These are phyloP conservation scores for Tilletia setariae DNA, from an alignment of 1,284 basidiomycete genomes.

Conservation along the genomic window DNA sequence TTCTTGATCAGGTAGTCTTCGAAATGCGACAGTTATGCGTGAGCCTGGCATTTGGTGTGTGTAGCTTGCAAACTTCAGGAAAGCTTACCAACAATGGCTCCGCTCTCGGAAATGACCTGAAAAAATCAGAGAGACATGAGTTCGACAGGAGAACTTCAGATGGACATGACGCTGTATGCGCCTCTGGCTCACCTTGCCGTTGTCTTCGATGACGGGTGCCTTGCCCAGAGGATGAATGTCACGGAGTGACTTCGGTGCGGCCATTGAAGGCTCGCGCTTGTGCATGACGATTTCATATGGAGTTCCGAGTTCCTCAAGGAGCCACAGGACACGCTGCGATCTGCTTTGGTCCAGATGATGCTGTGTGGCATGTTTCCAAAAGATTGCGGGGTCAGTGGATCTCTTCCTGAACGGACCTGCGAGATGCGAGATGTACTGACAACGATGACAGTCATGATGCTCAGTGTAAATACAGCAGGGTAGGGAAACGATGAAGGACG, in stretches of 20 bases:
- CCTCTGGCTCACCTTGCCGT: conserved; percentile 23
- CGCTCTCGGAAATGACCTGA: conserved; percentile 47
- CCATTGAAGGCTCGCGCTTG: conserved; percentile 34
- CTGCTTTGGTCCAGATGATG: conserved; percentile 52
- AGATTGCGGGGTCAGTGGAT: not conserved
- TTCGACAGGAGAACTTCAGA: not conserved
- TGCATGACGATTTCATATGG: conserved; percentile 50
- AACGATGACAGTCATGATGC: no score
- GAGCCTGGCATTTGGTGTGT: no score
- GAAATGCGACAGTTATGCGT: not conserved
- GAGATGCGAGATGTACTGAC: no score
- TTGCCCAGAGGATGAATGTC: conserved; percentile 50
- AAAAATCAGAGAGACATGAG: not conserved
- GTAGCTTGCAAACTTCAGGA: no score
- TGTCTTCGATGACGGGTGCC: conserved; percentile 48
- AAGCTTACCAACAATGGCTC: conserved; percentile 43
- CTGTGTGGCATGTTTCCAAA: not conserved
- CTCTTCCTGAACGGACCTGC: no score
- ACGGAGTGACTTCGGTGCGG: conserved; percentile 40
- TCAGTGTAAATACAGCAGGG: no score
- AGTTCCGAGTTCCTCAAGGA: conserved; percentile 51
- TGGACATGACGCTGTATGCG: not conserved
- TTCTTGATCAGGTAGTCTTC: conserved; percentile 48
- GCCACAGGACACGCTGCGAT: conserved; percentile 52
- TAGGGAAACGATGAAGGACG: no score